Evolutionary conservation across 345 rosid genomes (phyloP), one percentile per base, ranked within the genome.

Genomic region (Boechera retrofracta): DNA sequence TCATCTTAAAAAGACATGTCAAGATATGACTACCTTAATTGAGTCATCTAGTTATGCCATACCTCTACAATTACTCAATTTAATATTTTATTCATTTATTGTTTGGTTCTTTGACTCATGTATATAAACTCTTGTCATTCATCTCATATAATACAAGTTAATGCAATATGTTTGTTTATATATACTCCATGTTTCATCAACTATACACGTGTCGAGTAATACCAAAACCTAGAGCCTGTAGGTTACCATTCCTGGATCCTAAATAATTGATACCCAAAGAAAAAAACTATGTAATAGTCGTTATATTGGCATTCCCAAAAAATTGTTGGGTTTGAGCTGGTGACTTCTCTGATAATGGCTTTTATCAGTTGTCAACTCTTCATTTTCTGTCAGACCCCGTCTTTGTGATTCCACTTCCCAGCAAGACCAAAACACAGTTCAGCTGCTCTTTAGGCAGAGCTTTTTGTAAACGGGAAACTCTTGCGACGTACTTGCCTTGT

Each of bases 321-420:
- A 85, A 91, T 95, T 41, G 96, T 95, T 4, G 96, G 97, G 73
- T 92, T 95, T 67, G 98, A 92, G 80, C 74, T 94, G 18, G 75
- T 83, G 76, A 88, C 95, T 47, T 94, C 97, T 63, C 77, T 94
- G 73, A 81, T 84, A 42, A 86, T 88, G 97, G 97, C 97, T 59
- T 88, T 94, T 71, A 79, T 90, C 74, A 94, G 97, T 66, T 92
- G 95, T 89, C 97, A 94, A 81, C 91, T 94, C 59, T 92, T 92
- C 77, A 59, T 91, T 55, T 88, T 92, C 24, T 92, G 97, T 70
- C 97, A 92, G 83, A 88, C 88, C 79, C 93, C 94, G 49, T 94
- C 93, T 38, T 71, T 82, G 15, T 91, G 86, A 86, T 61, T 67
- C 51, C 74, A 58, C 73, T 62, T 24, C 69, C 12, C 49, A 3